A percentile compares a stretch with the other conserved stretches of the same genome.
Evolutionary conservation across 441 rosid genomes (phyloP).

Genomic region (Euphorbia corollata): DNA sequence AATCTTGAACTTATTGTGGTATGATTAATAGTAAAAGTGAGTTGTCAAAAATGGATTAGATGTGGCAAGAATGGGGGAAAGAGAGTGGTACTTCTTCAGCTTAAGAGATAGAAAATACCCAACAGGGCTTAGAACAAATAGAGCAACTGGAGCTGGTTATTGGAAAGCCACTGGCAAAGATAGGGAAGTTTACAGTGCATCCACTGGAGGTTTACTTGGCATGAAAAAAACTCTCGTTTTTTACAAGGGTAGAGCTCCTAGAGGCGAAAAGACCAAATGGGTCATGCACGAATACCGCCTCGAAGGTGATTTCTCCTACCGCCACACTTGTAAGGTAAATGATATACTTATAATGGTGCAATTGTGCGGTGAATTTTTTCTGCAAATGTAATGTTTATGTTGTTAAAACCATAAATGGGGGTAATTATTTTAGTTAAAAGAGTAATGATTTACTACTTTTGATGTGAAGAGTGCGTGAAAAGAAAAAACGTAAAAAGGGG

Average conservation of each 20-base stretch:
- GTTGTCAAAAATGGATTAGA: no score
- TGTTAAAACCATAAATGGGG: background rate
- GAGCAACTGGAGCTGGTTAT: conserved; percentile 93
- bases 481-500: background rate
- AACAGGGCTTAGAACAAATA: conserved; percentile 80
- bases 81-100: conserved; percentile 93
- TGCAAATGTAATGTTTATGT: no score
- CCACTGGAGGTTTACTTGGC: conserved; percentile 54
- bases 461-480: background rate
- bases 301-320: conserved; percentile 71
- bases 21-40: no score
- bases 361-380: no score
- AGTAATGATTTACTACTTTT: background rate
- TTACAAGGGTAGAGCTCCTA: conserved; percentile 90
- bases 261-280: conserved; percentile 96
- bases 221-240: conserved; percentile 95
- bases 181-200: conserved; percentile 57
- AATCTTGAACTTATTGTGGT: no score
- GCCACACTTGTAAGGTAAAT: conserved; percentile 75
- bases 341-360: no score
- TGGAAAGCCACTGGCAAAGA: conserved; percentile 99
- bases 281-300: conserved; percentile 99
- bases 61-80: conserved; percentile 87
- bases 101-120: conserved; percentile 95
- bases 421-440: background rate